Conservation (phyloP, 176 grass and related monocot species). For the Chloris gayana region DNA sequence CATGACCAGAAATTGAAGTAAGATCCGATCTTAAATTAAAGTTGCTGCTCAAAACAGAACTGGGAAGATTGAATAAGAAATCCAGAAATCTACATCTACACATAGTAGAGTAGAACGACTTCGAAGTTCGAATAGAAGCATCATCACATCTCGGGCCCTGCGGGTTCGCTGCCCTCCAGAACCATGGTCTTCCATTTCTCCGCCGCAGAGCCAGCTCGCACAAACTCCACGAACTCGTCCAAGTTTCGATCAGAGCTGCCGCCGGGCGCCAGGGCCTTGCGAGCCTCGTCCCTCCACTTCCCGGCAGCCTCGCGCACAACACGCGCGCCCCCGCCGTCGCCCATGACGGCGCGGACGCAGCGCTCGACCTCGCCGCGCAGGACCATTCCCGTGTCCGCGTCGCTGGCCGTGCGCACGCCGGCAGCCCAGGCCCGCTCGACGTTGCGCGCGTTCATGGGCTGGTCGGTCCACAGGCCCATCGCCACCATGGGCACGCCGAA, state of each 20-base stretch:
- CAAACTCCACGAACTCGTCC: conserved; percentile 35
- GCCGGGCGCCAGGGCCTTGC: background rate
- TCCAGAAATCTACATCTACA: background rate
- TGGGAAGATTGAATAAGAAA: background rate
- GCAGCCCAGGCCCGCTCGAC: conserved; percentile 46
- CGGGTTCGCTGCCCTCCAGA: background rate
- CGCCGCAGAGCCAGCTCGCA: background rate
- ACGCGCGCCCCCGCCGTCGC: background rate
- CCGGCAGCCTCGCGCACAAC: background rate
- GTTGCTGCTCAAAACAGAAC: background rate
- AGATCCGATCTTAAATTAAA: background rate
- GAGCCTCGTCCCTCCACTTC: conserved; percentile 20
- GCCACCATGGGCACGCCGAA: conserved; percentile 59
- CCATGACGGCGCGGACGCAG: conserved; percentile 29
- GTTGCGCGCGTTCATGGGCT: conserved; percentile 47
- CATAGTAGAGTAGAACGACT: background rate
- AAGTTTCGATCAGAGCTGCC: conserved; percentile 25
- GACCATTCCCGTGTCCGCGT: background rate
- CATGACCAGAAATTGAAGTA: background rate
- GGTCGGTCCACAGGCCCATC: conserved; percentile 53
- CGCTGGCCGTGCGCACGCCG: conserved; percentile 31
- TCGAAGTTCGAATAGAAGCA: background rate
- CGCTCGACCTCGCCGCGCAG: conserved; percentile 33
- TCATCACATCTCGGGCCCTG: background rate
- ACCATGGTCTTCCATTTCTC: conserved; percentile 16